These are phyloP conservation scores for Smithsoniella earleae DNA, from an alignment of 163 green algal genomes.

Conservation along the genomic window DNA sequence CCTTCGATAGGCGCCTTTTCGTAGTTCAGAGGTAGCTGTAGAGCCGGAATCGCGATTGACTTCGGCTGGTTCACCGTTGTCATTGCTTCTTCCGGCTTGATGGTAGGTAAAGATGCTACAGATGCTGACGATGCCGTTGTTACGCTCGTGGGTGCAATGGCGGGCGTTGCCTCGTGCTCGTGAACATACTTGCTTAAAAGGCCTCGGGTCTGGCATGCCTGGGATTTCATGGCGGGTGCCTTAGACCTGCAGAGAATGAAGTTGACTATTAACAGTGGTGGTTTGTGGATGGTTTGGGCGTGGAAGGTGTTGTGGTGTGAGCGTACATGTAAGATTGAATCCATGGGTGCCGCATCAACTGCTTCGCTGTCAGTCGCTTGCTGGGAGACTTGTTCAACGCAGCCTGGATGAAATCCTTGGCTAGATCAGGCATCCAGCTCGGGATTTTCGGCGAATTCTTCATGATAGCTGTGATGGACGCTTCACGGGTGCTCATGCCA, in stretches of 20 bases:
- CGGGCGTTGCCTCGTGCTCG: neutral
- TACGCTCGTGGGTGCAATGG: neutral
- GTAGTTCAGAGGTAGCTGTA: no score
- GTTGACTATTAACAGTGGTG: neutral
- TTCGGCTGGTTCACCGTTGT: no score
- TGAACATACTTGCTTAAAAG: neutral
- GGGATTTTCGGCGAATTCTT: constrained; percentile 47
- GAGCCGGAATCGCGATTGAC: no score
- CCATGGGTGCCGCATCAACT: constrained; percentile 66
- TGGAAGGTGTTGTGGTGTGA: no score
- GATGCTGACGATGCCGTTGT: no score
- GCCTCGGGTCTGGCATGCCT: no score
- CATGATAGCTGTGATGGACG: constrained; percentile 61
- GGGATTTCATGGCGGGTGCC: no score
- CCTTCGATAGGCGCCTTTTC: no score
- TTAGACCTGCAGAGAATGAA: neutral
- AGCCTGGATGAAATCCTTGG: constrained; percentile 48
- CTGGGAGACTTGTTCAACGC: constrained; percentile 55
- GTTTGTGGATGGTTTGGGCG: neutral
- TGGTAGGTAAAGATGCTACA: no score
- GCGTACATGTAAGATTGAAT: constrained; percentile 42
- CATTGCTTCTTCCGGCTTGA: no score
- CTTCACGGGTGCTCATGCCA: constrained; percentile 45
- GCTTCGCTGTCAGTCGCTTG: constrained; percentile 49
- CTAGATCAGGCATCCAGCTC: constrained; percentile 42